These are phyloP conservation scores for Kokia cookei DNA, from an alignment of 441 rosid genomes.

Conservation along the genomic window DNA sequence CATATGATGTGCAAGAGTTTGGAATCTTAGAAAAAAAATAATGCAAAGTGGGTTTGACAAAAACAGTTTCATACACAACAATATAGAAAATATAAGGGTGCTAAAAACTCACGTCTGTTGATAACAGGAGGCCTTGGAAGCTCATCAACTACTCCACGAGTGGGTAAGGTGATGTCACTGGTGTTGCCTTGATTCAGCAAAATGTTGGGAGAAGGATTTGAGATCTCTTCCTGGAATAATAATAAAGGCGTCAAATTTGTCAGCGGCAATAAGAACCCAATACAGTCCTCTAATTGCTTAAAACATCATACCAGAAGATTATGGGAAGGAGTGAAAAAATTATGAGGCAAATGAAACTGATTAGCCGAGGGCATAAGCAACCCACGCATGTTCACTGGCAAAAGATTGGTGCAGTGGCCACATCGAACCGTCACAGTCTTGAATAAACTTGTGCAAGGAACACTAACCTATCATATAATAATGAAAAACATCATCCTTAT, in stretches of 20 bases:
- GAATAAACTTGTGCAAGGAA: conserved; percentile 41
- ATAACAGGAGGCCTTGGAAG: conserved; percentile 33
- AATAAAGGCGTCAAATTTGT: background rate
- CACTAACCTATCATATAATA: conserved; percentile 29
- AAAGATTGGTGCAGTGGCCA: conserved; percentile 46
- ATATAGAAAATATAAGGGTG: background rate
- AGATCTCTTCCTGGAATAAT: conserved; percentile 34
- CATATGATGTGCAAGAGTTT: background rate
- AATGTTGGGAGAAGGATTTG: conserved; percentile 27
- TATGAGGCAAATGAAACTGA: conserved; percentile 39
- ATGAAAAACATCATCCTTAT: background rate
- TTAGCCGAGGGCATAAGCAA: conserved; percentile 26
- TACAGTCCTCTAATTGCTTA: background rate
- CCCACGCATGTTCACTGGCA: conserved; percentile 40
- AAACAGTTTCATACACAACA: background rate
- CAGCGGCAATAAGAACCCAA: background rate
- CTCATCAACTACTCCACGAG: conserved; percentile 28
- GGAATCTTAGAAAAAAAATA: background rate
- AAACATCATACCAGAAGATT: conserved; percentile 28
- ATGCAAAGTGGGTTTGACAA: background rate
- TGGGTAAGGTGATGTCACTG: conserved; percentile 17
- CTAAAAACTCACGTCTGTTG: conserved; percentile 31
- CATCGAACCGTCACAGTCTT: conserved; percentile 45
- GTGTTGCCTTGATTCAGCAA: conserved; percentile 23
- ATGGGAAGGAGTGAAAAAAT: conserved; percentile 29